Conservation (phyloP, 176 grass and related monocot species). For the Bonia amplexicaulis region DNA sequence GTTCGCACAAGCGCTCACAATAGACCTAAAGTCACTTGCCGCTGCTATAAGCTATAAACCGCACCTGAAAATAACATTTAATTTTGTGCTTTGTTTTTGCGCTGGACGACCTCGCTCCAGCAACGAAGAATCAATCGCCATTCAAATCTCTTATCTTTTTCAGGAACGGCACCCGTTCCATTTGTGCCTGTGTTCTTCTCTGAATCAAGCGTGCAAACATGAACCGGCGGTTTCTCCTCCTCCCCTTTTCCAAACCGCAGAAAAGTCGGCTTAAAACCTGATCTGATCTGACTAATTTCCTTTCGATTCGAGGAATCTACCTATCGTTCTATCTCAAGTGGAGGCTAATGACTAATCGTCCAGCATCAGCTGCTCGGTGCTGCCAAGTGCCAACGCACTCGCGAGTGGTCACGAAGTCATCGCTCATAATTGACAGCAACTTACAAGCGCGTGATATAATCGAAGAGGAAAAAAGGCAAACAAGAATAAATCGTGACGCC, state of each 20-base stretch:
- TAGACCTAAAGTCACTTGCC: too few relatives aligned
- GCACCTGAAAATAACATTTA: too few relatives aligned
- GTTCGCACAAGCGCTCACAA: too few relatives aligned
- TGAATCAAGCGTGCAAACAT: not conserved
- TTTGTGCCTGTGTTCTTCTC: not conserved
- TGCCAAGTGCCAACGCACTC: constrained; percentile 42
- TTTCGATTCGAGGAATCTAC: not conserved
- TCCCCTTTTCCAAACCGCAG: not conserved
- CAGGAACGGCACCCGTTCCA: constrained; percentile 9
- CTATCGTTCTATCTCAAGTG: constrained; percentile 1
- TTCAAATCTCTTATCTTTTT: not conserved
- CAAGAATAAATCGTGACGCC: constrained; percentile 17
- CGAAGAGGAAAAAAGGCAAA: not conserved
- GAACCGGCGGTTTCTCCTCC: not conserved
- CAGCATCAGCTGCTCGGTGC: constrained; percentile 12
- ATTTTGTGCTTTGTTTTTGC: not conserved
- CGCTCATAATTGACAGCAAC: constrained; percentile 21
- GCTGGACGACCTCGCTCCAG: not conserved
- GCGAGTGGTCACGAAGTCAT: constrained; percentile 23
- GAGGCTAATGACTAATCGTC: not conserved
- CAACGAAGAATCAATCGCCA: not conserved
- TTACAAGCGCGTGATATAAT: constrained; percentile 27
- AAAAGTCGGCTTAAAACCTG: not conserved
- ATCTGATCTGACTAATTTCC: constrained; percentile 2
- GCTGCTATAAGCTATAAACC: too few relatives aligned